phyloP scores from a whole-genome alignment of 2,329 filamentous ascomycete genomes.

The Cercospora beticola region DNA sequence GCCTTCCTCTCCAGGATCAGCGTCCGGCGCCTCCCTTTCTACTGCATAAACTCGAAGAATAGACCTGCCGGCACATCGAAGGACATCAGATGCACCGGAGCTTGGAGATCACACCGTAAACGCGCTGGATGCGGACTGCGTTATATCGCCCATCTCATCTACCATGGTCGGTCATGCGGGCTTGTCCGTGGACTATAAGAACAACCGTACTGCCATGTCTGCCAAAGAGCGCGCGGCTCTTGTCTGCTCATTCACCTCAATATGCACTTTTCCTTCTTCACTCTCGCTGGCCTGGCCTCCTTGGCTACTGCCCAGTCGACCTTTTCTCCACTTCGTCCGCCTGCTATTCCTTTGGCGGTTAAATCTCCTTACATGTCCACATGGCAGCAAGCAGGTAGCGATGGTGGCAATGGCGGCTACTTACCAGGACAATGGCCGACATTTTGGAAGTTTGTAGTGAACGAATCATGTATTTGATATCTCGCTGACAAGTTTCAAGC shows the following conservation, averaged over 20 bases:
- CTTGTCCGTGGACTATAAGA: not conserved
- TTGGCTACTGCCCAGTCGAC: constrained; percentile 37
- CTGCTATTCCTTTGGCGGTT: constrained; percentile 70
- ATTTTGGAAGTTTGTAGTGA: constrained; percentile 52
- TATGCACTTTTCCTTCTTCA: constrained; percentile 20
- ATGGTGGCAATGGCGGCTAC: constrained; percentile 63
- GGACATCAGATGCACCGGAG: not conserved
- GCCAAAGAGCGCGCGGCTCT: not conserved
- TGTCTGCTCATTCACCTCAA: not conserved
- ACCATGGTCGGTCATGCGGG: not conserved
- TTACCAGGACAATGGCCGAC: constrained; percentile 58
- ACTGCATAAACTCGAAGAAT: not conserved
- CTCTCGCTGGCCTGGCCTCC: constrained; percentile 19
- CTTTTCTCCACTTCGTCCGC: constrained; percentile 64
- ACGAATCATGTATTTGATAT: not conserved
- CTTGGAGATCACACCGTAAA: not conserved
- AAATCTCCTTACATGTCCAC: constrained; percentile 71
- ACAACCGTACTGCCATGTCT: not conserved
- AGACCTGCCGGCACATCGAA: not conserved
- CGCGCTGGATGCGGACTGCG: not conserved
- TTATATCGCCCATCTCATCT: not conserved
- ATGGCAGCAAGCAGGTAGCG: constrained; percentile 62
- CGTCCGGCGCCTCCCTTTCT: not conserved
- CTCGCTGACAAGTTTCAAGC: constrained; percentile 7
- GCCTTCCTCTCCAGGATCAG: not conserved